Percentiles rank a stretch among this genome's conserved stretches.
Conservation (phyloP, 805 yeast species). For the Monosporozyma solicola region DNA sequence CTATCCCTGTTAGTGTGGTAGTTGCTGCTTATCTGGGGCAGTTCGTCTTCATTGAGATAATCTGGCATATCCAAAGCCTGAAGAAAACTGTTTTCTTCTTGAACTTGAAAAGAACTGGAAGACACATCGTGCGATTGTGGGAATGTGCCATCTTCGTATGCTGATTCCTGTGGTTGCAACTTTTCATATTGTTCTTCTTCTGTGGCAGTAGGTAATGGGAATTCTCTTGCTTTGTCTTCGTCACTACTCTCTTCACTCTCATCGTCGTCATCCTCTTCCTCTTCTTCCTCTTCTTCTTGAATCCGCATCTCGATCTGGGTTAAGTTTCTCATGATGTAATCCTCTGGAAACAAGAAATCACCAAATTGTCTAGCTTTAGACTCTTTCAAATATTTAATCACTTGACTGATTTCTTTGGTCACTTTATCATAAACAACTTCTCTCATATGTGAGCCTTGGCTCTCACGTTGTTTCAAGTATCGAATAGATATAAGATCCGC, state of each 20-base stretch:
- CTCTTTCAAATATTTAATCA: not conserved
- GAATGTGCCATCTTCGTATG: too few species aligned
- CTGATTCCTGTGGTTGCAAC: not conserved
- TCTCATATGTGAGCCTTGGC: not conserved
- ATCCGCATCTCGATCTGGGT: conserved; percentile 16
- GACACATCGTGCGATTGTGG: not conserved
- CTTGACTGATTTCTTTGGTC: not conserved
- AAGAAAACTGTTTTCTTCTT: conserved; percentile 2
- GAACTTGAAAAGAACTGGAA: not conserved
- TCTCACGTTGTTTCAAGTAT: conserved; percentile 4
- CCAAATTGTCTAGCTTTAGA: conserved; percentile 9
- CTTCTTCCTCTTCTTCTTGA: conserved; percentile 1
- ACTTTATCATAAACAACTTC: not conserved
- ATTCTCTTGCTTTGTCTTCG: not conserved
- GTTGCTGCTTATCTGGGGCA: not conserved
- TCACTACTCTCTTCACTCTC: not conserved
- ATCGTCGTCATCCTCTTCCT: not conserved
- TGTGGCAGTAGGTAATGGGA: not conserved
- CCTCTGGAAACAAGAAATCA: conserved; percentile 14
- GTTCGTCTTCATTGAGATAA: not conserved
- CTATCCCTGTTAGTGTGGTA: not conserved
- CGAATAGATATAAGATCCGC: conserved; percentile 18
- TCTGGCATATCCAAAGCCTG: conserved; percentile 1
- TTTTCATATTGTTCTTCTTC: conserved; percentile 1
- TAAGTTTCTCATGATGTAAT: conserved; percentile 17